Evolutionary conservation across 1,284 basidiomycete species (phyloP), one percentile per base, ranked within the genome.

Genomic region (Takashimella tepidaria): DNA sequence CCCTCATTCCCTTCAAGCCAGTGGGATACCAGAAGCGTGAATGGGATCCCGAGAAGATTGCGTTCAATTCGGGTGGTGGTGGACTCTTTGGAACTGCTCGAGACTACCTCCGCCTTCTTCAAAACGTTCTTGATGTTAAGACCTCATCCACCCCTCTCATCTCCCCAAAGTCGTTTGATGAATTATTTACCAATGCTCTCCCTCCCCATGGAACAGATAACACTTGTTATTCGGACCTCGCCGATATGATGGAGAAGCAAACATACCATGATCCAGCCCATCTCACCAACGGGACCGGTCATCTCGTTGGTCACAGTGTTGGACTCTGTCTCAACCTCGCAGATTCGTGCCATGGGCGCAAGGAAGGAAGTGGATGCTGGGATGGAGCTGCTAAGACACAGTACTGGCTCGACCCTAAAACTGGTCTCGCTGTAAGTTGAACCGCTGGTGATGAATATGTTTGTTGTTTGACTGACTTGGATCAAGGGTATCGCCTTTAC

Each of bases 341-440:
- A 5, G 53, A 57, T 50, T 43, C 31, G 13, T 45, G 31, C 0
- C 24, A 52, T 11, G 64, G 64, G 5, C 53, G 60, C 43, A 50
- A 55, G 46, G 47, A 41, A 21, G 62, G 60, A n/a, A 63, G 60
- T 43, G 62, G 61, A 4, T 49, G 50, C 43, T 66, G 64, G 64
- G 55, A 54, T 26, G 64, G 64, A 37, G 54, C 54, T 41, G 58
- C 60, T 1, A 62, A 60, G 49, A 63, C 60, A 11, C 51, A 54
- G 31, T 60, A 52, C 52, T 63, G 61, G 59, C 43, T 65, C 26
- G 63, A 61, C 47, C 63, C 63, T 5, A 22, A 37, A 2, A 52
- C 53, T 5, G 58, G 62, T 11, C 42, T 64, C 31, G 60, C 57
- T 12, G 62, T 58, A 47, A 54, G 62, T 55, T 2, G 5, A 6